Conservation (phyloP, 2,329 filamentous ascomycete genomes). For the Trichoderma asperellum region DNA sequence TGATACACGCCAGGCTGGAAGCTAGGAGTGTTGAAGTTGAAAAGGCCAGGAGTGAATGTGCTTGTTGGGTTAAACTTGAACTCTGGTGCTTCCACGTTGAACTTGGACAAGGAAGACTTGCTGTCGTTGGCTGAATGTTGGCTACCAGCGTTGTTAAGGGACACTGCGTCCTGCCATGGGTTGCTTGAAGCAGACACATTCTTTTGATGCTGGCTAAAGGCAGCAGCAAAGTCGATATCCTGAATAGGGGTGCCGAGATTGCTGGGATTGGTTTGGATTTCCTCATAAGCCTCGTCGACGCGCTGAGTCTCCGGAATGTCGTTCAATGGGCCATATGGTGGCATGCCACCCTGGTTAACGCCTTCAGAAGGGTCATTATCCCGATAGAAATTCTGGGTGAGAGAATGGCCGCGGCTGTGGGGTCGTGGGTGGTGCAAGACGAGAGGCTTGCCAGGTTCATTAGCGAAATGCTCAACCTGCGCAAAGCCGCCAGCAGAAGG, state of each 20-base stretch:
- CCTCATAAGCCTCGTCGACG: conserved; percentile 64
- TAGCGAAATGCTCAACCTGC: conserved; percentile 56
- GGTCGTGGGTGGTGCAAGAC: conserved; percentile 73
- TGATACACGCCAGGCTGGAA: conserved; percentile 57
- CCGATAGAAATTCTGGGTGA: conserved; percentile 68
- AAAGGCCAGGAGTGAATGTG: conserved; percentile 55
- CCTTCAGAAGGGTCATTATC: conserved; percentile 55
- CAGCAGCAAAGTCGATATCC: conserved; percentile 51
- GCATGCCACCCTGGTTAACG: conserved; percentile 44
- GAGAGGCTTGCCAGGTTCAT: conserved; percentile 56
- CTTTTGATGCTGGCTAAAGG: conserved; percentile 55
- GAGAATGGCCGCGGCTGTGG: conserved; percentile 73
- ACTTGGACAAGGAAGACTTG: conserved; percentile 70
- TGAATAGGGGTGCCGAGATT: conserved; percentile 67
- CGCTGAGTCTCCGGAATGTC: conserved; percentile 47
- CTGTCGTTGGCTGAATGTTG: conserved; percentile 61
- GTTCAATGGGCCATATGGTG: conserved; percentile 48
- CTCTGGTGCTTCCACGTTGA: conserved; percentile 88
- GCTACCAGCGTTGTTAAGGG: conserved; percentile 42
- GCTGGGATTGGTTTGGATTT: conserved; percentile 75
- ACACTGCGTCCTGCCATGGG: conserved; percentile 62
- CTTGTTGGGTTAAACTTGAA: conserved; percentile 74
- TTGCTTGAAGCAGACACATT: conserved; percentile 63
- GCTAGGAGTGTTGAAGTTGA: conserved; percentile 51
- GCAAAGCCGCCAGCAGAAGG: conserved; percentile 55